Evolutionary conservation across 2,329 filamentous ascomycete species (phyloP).

Genomic region (Botrytis porri): DNA sequence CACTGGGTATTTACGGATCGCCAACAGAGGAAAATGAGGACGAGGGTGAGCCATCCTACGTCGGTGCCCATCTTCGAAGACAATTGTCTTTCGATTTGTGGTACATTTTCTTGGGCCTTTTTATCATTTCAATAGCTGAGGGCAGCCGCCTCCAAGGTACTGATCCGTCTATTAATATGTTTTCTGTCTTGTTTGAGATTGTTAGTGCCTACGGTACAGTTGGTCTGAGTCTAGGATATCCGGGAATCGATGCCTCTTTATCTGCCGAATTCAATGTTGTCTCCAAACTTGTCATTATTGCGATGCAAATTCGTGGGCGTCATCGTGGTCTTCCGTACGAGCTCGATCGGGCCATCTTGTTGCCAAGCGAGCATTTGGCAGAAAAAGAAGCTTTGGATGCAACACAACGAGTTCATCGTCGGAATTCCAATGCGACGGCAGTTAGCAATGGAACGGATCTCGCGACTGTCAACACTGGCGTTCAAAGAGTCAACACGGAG

Average conservation of each 20-base stretch:
- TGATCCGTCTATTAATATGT: constrained; percentile 62
- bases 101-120: constrained; percentile 93
- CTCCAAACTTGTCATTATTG: constrained; percentile 63
- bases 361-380: constrained; percentile 63
- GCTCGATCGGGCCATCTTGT: constrained; percentile 65
- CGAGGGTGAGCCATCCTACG: constrained; percentile 68
- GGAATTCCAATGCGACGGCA: constrained; percentile 22
- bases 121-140: constrained; percentile 88
- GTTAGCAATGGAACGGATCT: constrained; percentile 17
- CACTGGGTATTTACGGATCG: constrained; percentile 67
- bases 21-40: constrained; percentile 48
- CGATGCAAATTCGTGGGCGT: constrained; percentile 67
- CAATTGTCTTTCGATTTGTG: constrained; percentile 97
- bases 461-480: constrained; percentile 14
- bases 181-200: constrained; percentile 75
- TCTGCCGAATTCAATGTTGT: constrained; percentile 71
- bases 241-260: constrained; percentile 72
- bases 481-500: constrained; percentile 21
- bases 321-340: constrained; percentile 68
- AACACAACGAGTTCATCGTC: constrained; percentile 20
- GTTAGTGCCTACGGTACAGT: constrained; percentile 94
- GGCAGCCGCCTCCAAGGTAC: constrained; percentile 62
- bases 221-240: constrained; percentile 82
- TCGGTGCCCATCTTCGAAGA: constrained; percentile 84
- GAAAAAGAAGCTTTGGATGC: constrained; percentile 54